A percentile compares a stretch with the other conserved stretches of the same genome.
These are phyloP conservation scores for Vitis cinerea DNA, from an alignment of 164 flowering plant species.

Conservation along the genomic window DNA sequence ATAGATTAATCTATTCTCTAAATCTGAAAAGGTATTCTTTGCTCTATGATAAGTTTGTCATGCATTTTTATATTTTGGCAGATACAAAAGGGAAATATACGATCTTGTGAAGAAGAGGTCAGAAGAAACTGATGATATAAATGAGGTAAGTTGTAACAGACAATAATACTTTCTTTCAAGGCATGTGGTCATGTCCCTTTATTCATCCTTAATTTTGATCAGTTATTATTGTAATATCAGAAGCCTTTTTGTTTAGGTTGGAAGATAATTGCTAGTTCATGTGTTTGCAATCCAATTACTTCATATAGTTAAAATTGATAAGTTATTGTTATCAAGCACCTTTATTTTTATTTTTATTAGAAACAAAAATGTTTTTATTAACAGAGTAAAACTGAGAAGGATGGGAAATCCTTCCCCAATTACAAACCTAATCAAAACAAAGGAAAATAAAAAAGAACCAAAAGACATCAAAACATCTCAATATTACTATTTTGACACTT, in stretches of 20 bases:
- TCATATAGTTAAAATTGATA: too few species aligned
- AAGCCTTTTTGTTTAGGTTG: not conserved
- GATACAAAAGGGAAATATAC: constrained; percentile 76
- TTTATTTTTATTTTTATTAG: too few species aligned
- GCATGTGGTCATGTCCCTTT: not conserved
- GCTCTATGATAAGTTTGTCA: not conserved
- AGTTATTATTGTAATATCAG: not conserved
- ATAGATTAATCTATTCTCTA: not conserved
- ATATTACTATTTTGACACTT: too few species aligned
- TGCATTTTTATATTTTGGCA: constrained; percentile 23
- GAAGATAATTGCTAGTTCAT: not conserved
- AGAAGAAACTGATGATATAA: constrained; percentile 56
- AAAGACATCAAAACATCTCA: too few species aligned
- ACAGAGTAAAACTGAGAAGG: too few species aligned
- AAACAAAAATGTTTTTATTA: too few species aligned
- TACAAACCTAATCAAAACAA: too few species aligned
- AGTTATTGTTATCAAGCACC: too few species aligned
- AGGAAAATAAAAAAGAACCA: too few species aligned
- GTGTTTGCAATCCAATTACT: too few species aligned
- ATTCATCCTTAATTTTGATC: not conserved
- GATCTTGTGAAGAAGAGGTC: constrained; percentile 75
- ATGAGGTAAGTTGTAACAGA: constrained; percentile 51
- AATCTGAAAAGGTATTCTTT: not conserved
- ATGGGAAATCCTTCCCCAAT: too few species aligned
- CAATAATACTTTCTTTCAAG: not conserved